Percentiles rank a stretch among this genome's conserved stretches.
Evolutionary conservation across 768 basidiomycete genomes (phyloP).

Genomic region (Tremella mesenterica): DNA sequence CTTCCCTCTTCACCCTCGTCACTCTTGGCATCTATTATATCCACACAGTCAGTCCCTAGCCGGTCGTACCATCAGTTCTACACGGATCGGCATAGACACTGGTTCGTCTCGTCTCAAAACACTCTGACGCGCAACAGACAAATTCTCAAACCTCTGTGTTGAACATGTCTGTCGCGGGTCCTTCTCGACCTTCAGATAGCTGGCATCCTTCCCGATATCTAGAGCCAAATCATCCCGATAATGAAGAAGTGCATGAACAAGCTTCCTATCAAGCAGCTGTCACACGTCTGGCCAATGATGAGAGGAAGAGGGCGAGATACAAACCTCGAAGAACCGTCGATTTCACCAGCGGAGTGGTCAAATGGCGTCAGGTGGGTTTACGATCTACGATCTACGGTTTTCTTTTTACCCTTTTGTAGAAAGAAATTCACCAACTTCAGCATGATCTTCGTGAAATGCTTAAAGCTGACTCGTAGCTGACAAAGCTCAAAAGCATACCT

Average conservation of each 20-base stretch:
- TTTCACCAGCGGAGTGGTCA: constrained; percentile 77
- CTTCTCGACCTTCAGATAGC: constrained; percentile 28
- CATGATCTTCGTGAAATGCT: background rate
- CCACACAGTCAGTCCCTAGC: too few species aligned
- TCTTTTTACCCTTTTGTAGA: too few species aligned
- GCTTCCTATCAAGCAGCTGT: constrained; percentile 71
- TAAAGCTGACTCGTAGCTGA: constrained; percentile 6
- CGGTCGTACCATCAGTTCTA: too few species aligned
- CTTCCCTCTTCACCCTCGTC: too few species aligned
- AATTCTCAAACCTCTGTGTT: too few species aligned
- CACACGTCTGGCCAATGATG: constrained; percentile 50
- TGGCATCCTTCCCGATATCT: constrained; percentile 70
- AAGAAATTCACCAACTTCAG: too few species aligned
- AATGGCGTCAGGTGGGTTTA: constrained; percentile 68
- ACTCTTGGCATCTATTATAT: too few species aligned
- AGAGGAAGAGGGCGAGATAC: constrained; percentile 63
- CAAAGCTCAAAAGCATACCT: constrained; percentile 46
- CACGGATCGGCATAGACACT: too few species aligned
- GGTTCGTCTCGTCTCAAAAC: too few species aligned
- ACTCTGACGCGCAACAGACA: too few species aligned
- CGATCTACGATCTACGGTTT: too few species aligned
- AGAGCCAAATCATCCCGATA: constrained; percentile 58
- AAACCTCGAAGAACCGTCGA: constrained; percentile 89
- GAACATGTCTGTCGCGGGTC: constrained; percentile 14
- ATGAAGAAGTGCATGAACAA: constrained; percentile 66